A percentile compares a stretch with the other conserved stretches of the same genome.
Conservation (phyloP, 805 yeast genomes). For the Candida silvicultrix region DNA sequence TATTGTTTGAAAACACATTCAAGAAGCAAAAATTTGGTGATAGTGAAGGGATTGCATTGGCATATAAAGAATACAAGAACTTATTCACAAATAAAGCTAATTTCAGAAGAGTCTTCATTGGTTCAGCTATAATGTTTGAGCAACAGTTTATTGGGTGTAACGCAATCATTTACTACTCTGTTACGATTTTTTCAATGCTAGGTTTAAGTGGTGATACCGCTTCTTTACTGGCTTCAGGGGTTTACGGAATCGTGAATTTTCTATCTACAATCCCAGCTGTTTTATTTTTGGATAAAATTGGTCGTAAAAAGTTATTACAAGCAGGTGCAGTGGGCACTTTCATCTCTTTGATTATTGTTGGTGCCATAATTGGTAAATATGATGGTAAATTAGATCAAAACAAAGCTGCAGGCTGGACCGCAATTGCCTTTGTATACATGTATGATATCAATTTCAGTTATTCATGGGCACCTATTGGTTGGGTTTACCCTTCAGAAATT, state of each 20-base stretch:
- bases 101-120: conserved; percentile 23
- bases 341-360: conserved; percentile 37
- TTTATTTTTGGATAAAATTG: conserved; percentile 31
- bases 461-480: conserved; percentile 40
- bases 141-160: conserved; percentile 42
- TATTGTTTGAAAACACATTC: conserved; percentile 11
- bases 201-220: conserved; percentile 39
- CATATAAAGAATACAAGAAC: conserved; percentile 20
- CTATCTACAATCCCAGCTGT: conserved; percentile 4
- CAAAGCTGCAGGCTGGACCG: conserved; percentile 32
- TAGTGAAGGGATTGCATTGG: conserved; percentile 29
- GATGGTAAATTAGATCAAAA: neutral
- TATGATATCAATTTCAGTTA: conserved; percentile 37
- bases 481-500: conserved; percentile 38
- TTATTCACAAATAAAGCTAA: conserved; percentile 1
- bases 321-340: conserved; percentile 32
- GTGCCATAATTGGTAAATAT: conserved; percentile 23
- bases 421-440: conserved; percentile 34
- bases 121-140: conserved; percentile 15
- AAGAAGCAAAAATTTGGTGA: conserved; percentile 22
- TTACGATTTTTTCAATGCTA: conserved; percentile 37
- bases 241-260: conserved; percentile 35
- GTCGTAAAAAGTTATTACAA: conserved; percentile 37
- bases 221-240: conserved; percentile 41
- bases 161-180: conserved; percentile 44